A percentile compares a stretch with the other conserved stretches of the same genome.
phyloP scores from a whole-genome alignment of 2,329 filamentous ascomycete genomes.

The Myriosclerotinia scirpicola region DNA sequence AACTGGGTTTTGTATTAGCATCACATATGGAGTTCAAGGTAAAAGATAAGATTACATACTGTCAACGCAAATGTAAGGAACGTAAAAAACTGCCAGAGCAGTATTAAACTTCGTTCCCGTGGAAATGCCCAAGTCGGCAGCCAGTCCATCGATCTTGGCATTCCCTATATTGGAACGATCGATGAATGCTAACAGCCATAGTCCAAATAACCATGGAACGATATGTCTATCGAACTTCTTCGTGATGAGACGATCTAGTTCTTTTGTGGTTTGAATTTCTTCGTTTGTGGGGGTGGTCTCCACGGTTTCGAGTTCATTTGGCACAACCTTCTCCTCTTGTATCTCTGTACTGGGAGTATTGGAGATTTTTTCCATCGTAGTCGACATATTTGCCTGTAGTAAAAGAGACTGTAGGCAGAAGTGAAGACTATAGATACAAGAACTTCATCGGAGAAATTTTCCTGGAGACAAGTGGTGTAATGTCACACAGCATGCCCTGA shows the following conservation, averaged over 20 bases:
- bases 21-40: background rate
- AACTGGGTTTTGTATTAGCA: constrained; percentile 51
- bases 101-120: constrained; percentile 55
- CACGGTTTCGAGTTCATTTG: background rate
- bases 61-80: constrained; percentile 61
- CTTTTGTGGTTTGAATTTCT: constrained; percentile 7
- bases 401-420: background rate
- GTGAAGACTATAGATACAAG: background rate
- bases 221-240: constrained; percentile 21
- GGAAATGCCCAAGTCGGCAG: constrained; percentile 53
- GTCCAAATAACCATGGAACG: constrained; percentile 20
- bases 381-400: background rate
- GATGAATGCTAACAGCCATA: constrained; percentile 22
- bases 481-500: background rate
- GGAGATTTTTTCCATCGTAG: background rate
- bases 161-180: constrained; percentile 43
- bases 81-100: constrained; percentile 61
- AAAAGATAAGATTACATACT: constrained; percentile 25
- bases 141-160: constrained; percentile 62
- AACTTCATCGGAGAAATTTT: background rate
- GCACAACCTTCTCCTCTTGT: background rate
- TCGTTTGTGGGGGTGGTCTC: background rate
- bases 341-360: background rate
- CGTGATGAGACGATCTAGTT: constrained; percentile 16
- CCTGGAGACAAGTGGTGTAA: background rate